Percentiles rank a stretch among this genome's conserved stretches.
Evolutionary conservation across 352 stramenopile genomes (phyloP).

Genomic region (Pythium sp.): DNA sequence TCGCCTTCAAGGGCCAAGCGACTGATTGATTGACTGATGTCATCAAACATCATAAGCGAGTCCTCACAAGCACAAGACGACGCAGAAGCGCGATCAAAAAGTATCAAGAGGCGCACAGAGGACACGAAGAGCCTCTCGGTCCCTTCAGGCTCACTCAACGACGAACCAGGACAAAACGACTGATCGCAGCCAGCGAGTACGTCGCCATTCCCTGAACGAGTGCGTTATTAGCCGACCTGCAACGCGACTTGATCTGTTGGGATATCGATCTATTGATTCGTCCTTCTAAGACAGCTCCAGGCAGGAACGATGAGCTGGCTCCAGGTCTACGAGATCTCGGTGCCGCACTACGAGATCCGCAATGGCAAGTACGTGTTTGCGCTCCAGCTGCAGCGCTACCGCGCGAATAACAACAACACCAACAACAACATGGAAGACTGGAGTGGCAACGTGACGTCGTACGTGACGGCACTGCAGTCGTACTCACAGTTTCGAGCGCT

Average conservation of each 20-base stretch:
- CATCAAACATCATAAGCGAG: neutral
- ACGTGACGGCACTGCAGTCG: conserved; percentile 36
- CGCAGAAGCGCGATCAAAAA: neutral
- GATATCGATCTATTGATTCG: neutral
- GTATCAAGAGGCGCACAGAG: neutral
- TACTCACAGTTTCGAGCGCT: conserved; percentile 64
- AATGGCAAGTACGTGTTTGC: conserved; percentile 48
- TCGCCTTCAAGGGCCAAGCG: neutral
- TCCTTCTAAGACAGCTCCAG: neutral
- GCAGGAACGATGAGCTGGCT: conserved; percentile 45
- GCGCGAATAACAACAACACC: conserved; percentile 25
- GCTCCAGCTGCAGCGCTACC: conserved; percentile 35
- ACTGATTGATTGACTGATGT: neutral
- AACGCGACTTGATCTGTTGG: neutral
- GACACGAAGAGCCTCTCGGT: neutral
- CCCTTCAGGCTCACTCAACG: neutral
- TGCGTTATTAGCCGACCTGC: neutral
- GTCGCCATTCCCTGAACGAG: neutral
- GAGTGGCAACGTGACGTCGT: conserved; percentile 14
- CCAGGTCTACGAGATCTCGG: conserved; percentile 41
- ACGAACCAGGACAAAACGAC: neutral
- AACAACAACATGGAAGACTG: conserved; percentile 19
- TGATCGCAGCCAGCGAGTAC: neutral
- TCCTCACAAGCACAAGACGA: neutral
- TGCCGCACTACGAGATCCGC: conserved; percentile 41